These are phyloP conservation scores for Ophiostoma populinum DNA, from an alignment of 2,329 filamentous ascomycete species.

Conservation along the genomic window DNA sequence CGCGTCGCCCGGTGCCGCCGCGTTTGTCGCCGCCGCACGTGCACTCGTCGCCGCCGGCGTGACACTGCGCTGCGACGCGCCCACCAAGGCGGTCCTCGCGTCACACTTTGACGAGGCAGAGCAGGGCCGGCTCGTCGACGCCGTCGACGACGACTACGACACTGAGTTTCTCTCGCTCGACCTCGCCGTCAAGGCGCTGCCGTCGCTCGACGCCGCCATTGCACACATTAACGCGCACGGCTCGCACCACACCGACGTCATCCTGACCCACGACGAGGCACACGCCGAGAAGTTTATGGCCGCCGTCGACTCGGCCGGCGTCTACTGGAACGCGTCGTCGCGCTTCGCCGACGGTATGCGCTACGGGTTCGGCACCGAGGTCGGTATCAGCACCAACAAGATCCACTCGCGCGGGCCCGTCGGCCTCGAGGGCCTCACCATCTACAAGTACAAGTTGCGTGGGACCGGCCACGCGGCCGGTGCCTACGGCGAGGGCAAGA, in stretches of 20 bases:
- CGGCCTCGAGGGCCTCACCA: slow-evolving; percentile 83
- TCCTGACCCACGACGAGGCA: slow-evolving; percentile 53
- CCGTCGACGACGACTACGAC: slow-evolving; percentile 54
- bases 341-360: slow-evolving; percentile 93
- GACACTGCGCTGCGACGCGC: slow-evolving; percentile 58
- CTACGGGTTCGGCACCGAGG: slow-evolving; percentile 94
- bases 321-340: slow-evolving; percentile 94
- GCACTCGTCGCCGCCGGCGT: slow-evolving; percentile 65
- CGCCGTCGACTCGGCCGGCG: slow-evolving; percentile 72
- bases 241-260: slow-evolving; percentile 86
- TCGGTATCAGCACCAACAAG: slow-evolving; percentile 97
- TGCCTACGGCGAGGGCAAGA: slow-evolving; percentile 51
- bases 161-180: slow-evolving; percentile 82
- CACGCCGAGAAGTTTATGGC: slow-evolving; percentile 71
- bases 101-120: slow-evolving; percentile 7
- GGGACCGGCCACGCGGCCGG: slow-evolving; percentile 70
- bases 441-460: slow-evolving; percentile 88
- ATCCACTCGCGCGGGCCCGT: slow-evolving; percentile 90
- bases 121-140: slow-evolving; percentile 38
- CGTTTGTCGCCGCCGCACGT: slow-evolving; percentile 48
- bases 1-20: slow-evolving; percentile 27
- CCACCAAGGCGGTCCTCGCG: slow-evolving; percentile 47
- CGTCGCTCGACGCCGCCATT: slow-evolving; percentile 52
- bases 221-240: slow-evolving; percentile 82
- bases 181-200: slow-evolving; percentile 68